Evolutionary conservation across 2,329 filamentous ascomycete genomes (phyloP), one percentile per base, ranked within the genome.

Genomic region (Verticillium longisporum): DNA sequence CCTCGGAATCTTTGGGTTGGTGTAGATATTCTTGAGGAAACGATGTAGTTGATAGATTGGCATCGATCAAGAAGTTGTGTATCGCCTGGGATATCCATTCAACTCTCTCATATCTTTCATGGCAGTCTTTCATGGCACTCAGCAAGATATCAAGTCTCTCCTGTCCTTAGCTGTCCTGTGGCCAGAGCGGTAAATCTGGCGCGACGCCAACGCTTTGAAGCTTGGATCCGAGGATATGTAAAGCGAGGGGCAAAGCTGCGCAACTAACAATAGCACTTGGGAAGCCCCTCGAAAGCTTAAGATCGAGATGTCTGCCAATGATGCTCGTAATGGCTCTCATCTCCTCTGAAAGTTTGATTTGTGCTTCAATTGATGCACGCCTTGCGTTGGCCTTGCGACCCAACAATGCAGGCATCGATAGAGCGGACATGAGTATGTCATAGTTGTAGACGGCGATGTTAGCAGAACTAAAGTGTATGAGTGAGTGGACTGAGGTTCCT

Each of bases 361-460:
- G 70, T 56, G 75, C 26, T 26, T 26, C 26, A 26, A 26, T 26
- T 26, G 3, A 26, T 26, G 26, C 26, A 26, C 26, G 3, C 26
- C 26, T 26, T 26, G 26, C 26, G 26, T 26, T 26, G 3, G 26
- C 2, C 26, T 26, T 26, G 3, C 26, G 26, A 3, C 26, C 26
- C 2, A 26, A 26, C 26, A 26, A 26, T 26, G 26, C 3, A 26
- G 26, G 3, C 26, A 26, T 26, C 26, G 26, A 26, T 26, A 3
- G 26, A 26, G 26, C 26, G 26, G 26, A 26, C 26, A 26, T 26
- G 26, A 26, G 26, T 11, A 80, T 71, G 63, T 79, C 76, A 60
- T 80, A 77, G 64, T 83, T 79, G 15, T 75, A 78, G 5, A 83
- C 69, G 2, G 75, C 75, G 7, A 80, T 73, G 18, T 73, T 68